Evolutionary conservation across 1,284 basidiomycete species (phyloP), one percentile per base, ranked within the genome.

Genomic region (Leccinum pachyderme): DNA sequence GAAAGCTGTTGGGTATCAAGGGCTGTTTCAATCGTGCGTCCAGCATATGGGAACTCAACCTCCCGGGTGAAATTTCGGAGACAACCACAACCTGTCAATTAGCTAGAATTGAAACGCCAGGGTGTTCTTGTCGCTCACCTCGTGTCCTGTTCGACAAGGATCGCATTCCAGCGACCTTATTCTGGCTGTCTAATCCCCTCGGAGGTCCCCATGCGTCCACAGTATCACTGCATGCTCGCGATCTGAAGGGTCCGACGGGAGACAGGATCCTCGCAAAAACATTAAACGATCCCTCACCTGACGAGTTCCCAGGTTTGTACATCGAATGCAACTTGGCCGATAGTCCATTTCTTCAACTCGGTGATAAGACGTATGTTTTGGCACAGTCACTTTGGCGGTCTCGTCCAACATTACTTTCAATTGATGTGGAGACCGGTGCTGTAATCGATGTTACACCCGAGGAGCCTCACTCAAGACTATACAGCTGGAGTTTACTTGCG

Each of bases 181-280:
- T 85, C 43, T 89, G 82, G 80, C 60, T 89, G 22, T 78, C 83
- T 9, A 80, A 78, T 59, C 66, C 73, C 4, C 67, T 75, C 4
- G 84, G 84, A 0, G 86, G 86, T 1, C 73, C 86, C 0, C 89
- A 91, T 59, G 75, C 77, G 5, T 80, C 81, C 0, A 84, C 84
- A 9, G 75, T 81, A 0, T 69, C 75, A 2, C 66, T 91, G 0
- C 77, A 84, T 58, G 60, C 68, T 4, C 64, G 76, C 15, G 71
- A 80, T 62, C 37, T 75, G 32, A 53, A 56, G 13, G 57, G 53
- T 12, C 37, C 22, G 29, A 13, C 18, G 3, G 39, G 43, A 2
- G 56, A 66, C 35, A 58, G 43, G 49, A 18, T 53, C 54, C 60
- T 58, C 27, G 61, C 71, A 15, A 61, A 82, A 13, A 71, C 80